A percentile compares a stretch with the other conserved stretches of the same genome.
Conservation (phyloP, 495 filamentous ascomycete genomes). For the Hypomontagnella submonticulosa region DNA sequence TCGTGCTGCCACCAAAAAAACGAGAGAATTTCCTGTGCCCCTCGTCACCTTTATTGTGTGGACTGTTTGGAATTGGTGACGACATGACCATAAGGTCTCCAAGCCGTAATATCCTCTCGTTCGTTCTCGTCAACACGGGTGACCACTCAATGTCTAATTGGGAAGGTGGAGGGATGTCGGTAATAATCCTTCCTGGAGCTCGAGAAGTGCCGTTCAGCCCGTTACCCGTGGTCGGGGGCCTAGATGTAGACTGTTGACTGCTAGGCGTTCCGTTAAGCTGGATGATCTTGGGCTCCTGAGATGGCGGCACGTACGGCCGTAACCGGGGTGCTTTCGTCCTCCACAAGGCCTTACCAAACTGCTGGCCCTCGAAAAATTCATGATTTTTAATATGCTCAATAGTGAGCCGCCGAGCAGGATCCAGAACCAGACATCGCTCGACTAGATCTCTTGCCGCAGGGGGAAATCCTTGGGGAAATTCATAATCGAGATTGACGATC, state of each 20-base stretch:
- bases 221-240: slow-evolving; percentile 48
- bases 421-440: slow-evolving; percentile 89
- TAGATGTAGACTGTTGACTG: slow-evolving; percentile 62
- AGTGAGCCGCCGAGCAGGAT: slow-evolving; percentile 85
- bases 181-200: slow-evolving; percentile 82
- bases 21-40: slow-evolving; percentile 85
- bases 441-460: slow-evolving; percentile 89
- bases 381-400: slow-evolving; percentile 98
- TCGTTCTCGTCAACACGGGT: slow-evolving; percentile 87
- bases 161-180: slow-evolving; percentile 93
- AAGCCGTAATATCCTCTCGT: slow-evolving; percentile 94
- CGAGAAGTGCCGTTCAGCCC: slow-evolving; percentile 51
- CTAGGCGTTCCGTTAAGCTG: slow-evolving; percentile 74
- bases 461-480: slow-evolving; percentile 92
- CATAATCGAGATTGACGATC: slow-evolving; percentile 92
- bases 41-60: slow-evolving; percentile 67
- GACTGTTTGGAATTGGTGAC: slow-evolving; percentile 76
- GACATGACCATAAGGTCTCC: slow-evolving; percentile 88
- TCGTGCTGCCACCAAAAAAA: slow-evolving; percentile 88
- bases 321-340: slow-evolving; percentile 89
- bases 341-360: slow-evolving; percentile 89
- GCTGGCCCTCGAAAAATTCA: slow-evolving; percentile 92
- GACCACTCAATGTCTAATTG: slow-evolving; percentile 99
- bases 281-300: slow-evolving; percentile 78
- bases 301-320: slow-evolving; percentile 84